Conservation (phyloP, 768 basidiomycete genomes). For the Naganishia antarctica region DNA sequence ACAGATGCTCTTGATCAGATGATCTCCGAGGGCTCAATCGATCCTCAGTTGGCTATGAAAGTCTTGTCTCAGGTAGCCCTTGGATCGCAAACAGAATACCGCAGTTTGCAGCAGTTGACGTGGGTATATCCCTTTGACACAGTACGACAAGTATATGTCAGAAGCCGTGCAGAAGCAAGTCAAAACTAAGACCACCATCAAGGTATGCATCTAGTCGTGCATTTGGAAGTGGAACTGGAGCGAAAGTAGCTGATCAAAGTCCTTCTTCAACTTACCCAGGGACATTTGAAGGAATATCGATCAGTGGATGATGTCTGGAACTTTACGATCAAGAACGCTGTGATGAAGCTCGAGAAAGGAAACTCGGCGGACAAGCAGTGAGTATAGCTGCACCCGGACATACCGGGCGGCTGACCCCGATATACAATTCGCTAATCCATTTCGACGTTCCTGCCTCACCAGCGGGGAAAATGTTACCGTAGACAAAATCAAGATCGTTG, state of each 20-base stretch:
- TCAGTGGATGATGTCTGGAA: slow-evolving; percentile 73
- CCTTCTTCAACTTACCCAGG: slow-evolving; percentile 55
- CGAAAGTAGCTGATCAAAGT: not conserved
- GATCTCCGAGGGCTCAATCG: slow-evolving; percentile 92
- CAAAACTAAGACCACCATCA: slow-evolving; percentile 88
- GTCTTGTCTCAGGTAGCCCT: slow-evolving; percentile 81
- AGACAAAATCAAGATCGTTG: slow-evolving; percentile 90
- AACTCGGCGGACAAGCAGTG: slow-evolving; percentile 31
- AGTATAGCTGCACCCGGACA: no score
- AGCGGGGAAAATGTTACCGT: slow-evolving; percentile 49
- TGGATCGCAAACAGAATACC: not conserved
- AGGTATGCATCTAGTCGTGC: slow-evolving; percentile 54
- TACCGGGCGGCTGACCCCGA: no score
- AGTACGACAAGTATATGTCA: slow-evolving; percentile 96
- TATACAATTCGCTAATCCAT: no score
- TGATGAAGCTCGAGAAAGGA: slow-evolving; percentile 80
- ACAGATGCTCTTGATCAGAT: slow-evolving; percentile 98
- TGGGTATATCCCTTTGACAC: slow-evolving; percentile 13
- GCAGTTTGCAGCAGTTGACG: no score
- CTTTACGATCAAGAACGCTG: slow-evolving; percentile 87
- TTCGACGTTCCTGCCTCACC: slow-evolving; percentile 30
- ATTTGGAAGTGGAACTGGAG: not conserved
- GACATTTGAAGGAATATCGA: slow-evolving; percentile 73
- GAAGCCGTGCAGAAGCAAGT: slow-evolving; percentile 89
- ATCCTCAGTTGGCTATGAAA: slow-evolving; percentile 97